Base-by-base conservation (phyloP, 805 yeast genomes). In the Wickerhamiella slavikovae region DNA sequence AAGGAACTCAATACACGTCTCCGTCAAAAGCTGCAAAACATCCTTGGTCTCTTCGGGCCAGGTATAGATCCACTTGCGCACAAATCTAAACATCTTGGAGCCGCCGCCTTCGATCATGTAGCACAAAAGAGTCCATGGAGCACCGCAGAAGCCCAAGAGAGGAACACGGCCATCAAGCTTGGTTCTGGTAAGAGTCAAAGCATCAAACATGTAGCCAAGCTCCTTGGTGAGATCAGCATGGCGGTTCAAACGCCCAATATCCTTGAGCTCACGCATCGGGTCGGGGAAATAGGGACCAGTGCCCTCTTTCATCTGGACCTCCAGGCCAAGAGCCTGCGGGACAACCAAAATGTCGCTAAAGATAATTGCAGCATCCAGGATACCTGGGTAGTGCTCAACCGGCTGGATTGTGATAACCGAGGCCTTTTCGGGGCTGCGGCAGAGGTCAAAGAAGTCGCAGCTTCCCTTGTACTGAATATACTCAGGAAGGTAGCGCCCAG, bases 71-170 rank as follows among this genome's bases (percentile, higher is more conserved):
- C 96, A 83, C 49, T 79, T 75, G 52, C 83, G 80, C 30, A 80
- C 93, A 46, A 64, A 82, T 48, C 93, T 65, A 58, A 78, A 89
- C 62, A 85, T 62, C 48, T 77, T 77, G 5, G 94, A 72, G 12
- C 95, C 93, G 40, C 92, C 93, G 30, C 98, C 98, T 55, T 89
- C 98, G 35, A 82, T 71, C 94, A 89, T 89, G 57, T 89, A 89
- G 22, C 83, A 93, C 58, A 89, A 62, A 35, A 89, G 57, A 9
- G 98, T 89, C 94, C 95, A 89, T 33, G 98, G 98, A 6, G 93
- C 94, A 31, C 98, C 98, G 41, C 82, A 77, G 55, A 89, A 89
- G 3, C 98, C 98, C 29, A 89, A 62, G 37, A 89, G 58, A 17
- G 98, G 98, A 9, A 83, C 95, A 44, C 92, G 66, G 29, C 98